A percentile compares a stretch with the other conserved stretches of the same genome.
Conservation (phyloP, 1,284 basidiomycete genomes). For the Puccinia triticina region DNA sequence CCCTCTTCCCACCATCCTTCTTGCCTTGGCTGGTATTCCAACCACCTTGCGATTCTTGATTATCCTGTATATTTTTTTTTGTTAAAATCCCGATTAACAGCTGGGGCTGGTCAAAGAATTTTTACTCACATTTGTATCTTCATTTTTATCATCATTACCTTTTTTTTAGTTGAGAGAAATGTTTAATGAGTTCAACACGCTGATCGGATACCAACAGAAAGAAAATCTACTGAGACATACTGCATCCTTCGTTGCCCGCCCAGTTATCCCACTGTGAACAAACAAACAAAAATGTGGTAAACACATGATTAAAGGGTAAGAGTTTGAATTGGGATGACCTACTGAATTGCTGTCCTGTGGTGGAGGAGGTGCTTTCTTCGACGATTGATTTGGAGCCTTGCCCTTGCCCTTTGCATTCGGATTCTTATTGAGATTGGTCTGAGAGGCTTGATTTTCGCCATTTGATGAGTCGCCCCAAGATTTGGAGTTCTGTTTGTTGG, state of each 20-base stretch:
- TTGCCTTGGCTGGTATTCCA: not conserved
- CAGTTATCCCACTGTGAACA: not conserved
- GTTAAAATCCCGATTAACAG: not conserved
- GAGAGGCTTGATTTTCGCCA: not conserved
- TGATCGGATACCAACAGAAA: not conserved
- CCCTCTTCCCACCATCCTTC: not conserved
- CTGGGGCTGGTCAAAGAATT: not conserved
- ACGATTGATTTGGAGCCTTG: not conserved
- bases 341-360: not conserved
- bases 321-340: not conserved
- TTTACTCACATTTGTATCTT: slow-evolving; percentile 1
- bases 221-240: not conserved
- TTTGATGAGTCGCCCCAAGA: not conserved
- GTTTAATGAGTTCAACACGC: not conserved
- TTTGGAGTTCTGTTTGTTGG: not conserved
- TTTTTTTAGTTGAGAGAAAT: not conserved
- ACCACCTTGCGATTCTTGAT: not conserved
- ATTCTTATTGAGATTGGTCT: not conserved
- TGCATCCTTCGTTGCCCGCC: not conserved
- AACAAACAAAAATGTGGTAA: not conserved
- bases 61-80: no score
- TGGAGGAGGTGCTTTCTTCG: slow-evolving; percentile 33
- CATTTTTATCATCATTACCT: not conserved
- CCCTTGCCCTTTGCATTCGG: not conserved
- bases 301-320: not conserved